A percentile compares a stretch with the other conserved stretches of the same genome.
These are phyloP conservation scores for Arthrocladium fulminans DNA, from an alignment of 2,329 filamentous ascomycete species.

Conservation along the genomic window DNA sequence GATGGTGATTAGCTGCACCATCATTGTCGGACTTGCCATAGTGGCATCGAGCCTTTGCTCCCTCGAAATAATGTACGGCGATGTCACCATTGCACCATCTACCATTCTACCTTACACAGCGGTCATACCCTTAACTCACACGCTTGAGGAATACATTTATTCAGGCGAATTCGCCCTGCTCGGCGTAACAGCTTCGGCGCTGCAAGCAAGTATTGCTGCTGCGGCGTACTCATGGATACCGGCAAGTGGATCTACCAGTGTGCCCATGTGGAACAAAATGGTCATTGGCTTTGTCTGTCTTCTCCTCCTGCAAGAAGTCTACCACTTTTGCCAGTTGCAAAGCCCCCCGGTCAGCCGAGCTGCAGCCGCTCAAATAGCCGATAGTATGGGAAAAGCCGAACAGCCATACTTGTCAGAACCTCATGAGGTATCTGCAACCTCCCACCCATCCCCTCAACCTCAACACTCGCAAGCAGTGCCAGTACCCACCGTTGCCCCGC, in stretches of 20 bases:
- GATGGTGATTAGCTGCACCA: slow-evolving; percentile 9
- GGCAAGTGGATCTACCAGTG: slow-evolving; percentile 10
- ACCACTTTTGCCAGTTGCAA: slow-evolving; percentile 1
- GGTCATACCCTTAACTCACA: slow-evolving; percentile 12
- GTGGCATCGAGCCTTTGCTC: slow-evolving; percentile 3
- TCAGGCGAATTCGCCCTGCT: not conserved
- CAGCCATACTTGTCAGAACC: not conserved
- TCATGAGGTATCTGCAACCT: not conserved
- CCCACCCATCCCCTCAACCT: not conserved
- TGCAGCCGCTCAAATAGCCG: not conserved
- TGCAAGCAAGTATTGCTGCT: slow-evolving; percentile 13
- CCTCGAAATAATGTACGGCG: not conserved
- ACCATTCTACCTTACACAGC: slow-evolving; percentile 12
- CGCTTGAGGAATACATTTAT: slow-evolving; percentile 8
- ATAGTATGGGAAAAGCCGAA: slow-evolving; percentile 1
- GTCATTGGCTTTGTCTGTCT: slow-evolving; percentile 16
- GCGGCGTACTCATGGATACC: slow-evolving; percentile 11
- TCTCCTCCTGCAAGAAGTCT: slow-evolving; percentile 15
- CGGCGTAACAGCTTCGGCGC: slow-evolving; percentile 9
- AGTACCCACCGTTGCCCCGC: too few species aligned
- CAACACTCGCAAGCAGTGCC: too few species aligned
- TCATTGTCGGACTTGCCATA: slow-evolving; percentile 3
- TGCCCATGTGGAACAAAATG: slow-evolving; percentile 19
- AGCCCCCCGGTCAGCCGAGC: not conserved
- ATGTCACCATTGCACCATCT: not conserved